A percentile compares a stretch with the other conserved stretches of the same genome.
Conservation (phyloP, 345 rosid genomes). For the Ceriops zippeliana region DNA sequence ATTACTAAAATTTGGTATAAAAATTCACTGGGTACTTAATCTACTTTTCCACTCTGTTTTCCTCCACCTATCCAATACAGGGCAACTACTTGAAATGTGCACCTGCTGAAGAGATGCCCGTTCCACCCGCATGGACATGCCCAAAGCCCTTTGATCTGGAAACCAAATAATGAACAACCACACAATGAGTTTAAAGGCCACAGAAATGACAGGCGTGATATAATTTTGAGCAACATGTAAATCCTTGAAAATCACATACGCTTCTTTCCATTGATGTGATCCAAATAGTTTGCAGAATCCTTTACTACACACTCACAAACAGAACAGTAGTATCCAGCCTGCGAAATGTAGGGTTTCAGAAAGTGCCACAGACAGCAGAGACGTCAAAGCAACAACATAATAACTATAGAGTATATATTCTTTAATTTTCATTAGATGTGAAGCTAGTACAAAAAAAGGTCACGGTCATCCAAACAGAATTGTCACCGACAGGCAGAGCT, state of each 20-base stretch:
- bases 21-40: no score
- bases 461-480: not conserved
- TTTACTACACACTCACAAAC: slow-evolving; percentile 97
- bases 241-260: slow-evolving; percentile 42
- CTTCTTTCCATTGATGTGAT: slow-evolving; percentile 97
- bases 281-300: slow-evolving; percentile 99
- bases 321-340: slow-evolving; percentile 95
- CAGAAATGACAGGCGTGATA: not conserved
- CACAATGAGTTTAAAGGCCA: slow-evolving; percentile 5
- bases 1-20: no score
- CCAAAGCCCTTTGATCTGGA: slow-evolving; percentile 95
- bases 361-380: not conserved
- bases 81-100: slow-evolving; percentile 10
- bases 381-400: not conserved
- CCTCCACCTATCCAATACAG: not conserved
- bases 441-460: not conserved
- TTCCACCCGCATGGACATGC: slow-evolving; percentile 98
- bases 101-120: slow-evolving; percentile 90
- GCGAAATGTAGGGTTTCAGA: slow-evolving; percentile 19
- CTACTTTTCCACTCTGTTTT: not conserved
- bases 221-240: not conserved
- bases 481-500: not conserved
- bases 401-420: no score
- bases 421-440: no score
- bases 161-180: slow-evolving; percentile 12